Conservation (phyloP, 139 green algal genomes). For the Chlorella sp. region DNA sequence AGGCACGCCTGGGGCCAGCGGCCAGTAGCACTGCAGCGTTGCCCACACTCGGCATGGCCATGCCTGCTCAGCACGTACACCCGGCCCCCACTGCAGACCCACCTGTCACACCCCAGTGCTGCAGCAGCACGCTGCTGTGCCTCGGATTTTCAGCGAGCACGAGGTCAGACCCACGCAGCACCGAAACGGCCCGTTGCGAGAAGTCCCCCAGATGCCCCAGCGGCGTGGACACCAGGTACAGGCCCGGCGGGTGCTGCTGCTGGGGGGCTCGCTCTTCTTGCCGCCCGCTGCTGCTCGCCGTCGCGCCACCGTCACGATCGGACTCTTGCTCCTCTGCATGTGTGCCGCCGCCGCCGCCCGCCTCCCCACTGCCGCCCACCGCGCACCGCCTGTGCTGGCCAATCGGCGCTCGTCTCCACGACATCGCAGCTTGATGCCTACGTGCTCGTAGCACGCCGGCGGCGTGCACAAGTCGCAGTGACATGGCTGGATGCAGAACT, state of each 20-base stretch:
- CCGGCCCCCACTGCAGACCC: conserved; percentile 83
- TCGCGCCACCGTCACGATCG: neutral
- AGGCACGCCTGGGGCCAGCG: conserved; percentile 54
- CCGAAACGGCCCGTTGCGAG: conserved; percentile 65
- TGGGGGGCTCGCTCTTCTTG: neutral
- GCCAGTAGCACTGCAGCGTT: conserved; percentile 73
- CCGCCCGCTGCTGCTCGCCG: neutral
- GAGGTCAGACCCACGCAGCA: neutral
- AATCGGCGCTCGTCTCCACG: too few relatives aligned
- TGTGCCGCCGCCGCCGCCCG: neutral
- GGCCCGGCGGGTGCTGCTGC: conserved; percentile 31
- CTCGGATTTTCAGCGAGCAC: neutral
- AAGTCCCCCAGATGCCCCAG: conserved; percentile 91
- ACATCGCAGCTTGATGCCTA: too few relatives aligned
- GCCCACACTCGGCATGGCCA: too few relatives aligned
- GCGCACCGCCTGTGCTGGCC: neutral
- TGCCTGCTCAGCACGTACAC: too few relatives aligned
- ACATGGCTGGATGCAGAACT: too few relatives aligned
- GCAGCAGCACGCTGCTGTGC: conserved; percentile 53
- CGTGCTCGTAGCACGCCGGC: too few relatives aligned
- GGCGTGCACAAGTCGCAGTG: too few relatives aligned
- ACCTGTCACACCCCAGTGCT: conserved; percentile 86
- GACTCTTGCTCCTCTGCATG: neutral
- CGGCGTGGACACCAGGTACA: conserved; percentile 82
- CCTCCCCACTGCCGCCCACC: neutral